Conservation (phyloP, 2,329 filamentous ascomycete genomes). For the Fusarium burgessii region DNA sequence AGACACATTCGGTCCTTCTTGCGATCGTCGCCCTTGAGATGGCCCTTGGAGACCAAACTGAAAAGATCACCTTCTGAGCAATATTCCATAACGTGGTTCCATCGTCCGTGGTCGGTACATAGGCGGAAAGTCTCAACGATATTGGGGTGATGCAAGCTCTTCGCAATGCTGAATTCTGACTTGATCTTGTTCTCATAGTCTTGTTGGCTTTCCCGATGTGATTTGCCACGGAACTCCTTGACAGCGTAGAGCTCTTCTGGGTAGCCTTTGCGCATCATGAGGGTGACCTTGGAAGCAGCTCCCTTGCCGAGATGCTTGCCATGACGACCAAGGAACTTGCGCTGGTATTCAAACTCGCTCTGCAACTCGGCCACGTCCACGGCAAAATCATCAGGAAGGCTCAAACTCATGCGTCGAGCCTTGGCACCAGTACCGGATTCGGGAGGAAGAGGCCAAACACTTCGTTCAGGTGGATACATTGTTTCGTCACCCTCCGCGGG, state of each 20-base stretch:
- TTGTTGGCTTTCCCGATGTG: slow-evolving; percentile 73
- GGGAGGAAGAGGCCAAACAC: slow-evolving; percentile 71
- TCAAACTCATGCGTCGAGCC: slow-evolving; percentile 80
- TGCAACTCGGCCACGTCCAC: slow-evolving; percentile 77
- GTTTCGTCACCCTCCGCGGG: slow-evolving; percentile 41
- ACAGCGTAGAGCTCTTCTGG: slow-evolving; percentile 80
- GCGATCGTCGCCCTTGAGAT: slow-evolving; percentile 73
- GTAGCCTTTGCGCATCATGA: slow-evolving; percentile 79
- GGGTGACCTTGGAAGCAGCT: slow-evolving; percentile 82
- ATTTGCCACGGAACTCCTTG: slow-evolving; percentile 86
- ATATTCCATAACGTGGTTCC: slow-evolving; percentile 95
- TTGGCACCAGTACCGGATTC: slow-evolving; percentile 80
- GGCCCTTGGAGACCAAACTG: slow-evolving; percentile 76
- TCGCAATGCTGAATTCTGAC: slow-evolving; percentile 89
- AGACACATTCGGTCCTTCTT: slow-evolving; percentile 80
- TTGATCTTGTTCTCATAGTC: slow-evolving; percentile 93
- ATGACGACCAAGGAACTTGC: slow-evolving; percentile 77
- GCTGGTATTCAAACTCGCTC: slow-evolving; percentile 76
- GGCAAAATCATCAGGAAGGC: slow-evolving; percentile 78
- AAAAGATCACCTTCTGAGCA: slow-evolving; percentile 87
- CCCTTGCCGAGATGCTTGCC: slow-evolving; percentile 84
- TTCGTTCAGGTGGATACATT: slow-evolving; percentile 55
- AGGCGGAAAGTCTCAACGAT: slow-evolving; percentile 84
- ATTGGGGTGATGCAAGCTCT: slow-evolving; percentile 87
- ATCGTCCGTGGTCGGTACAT: slow-evolving; percentile 79